Evolutionary conservation across 176 grass and related monocot genomes (phyloP).

Genomic region (Eleusine indica): DNA sequence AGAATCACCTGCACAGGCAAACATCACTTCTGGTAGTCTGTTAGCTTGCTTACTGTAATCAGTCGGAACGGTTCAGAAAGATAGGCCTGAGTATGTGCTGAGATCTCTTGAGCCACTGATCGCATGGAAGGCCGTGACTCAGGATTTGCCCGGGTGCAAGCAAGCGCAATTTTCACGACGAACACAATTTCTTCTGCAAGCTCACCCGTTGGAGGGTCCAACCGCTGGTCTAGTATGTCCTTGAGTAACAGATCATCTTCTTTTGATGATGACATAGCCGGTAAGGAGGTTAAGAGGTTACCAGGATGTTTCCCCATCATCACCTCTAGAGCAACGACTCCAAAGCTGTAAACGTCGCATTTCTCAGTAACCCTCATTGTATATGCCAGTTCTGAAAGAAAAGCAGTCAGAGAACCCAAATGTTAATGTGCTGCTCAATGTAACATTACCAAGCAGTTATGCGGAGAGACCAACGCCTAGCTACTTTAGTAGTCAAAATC

Average conservation of each 20-base stretch:
- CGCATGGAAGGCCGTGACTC: constrained; percentile 78
- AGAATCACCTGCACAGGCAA: background rate
- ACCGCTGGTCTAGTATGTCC: constrained; percentile 67
- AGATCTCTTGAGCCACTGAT: constrained; percentile 77
- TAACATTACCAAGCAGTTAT: background rate
- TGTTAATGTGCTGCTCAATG: background rate
- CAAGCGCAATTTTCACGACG: constrained; percentile 62
- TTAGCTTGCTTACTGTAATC: constrained; percentile 77
- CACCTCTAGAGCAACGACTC: constrained; percentile 70
- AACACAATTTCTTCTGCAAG: constrained; percentile 91
- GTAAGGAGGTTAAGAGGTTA: constrained; percentile 63
- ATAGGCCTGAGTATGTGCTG: constrained; percentile 61
- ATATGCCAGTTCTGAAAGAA: constrained; percentile 80
- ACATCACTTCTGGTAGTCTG: constrained; percentile 67
- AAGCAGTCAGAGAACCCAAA: background rate
- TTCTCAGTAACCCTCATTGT: constrained; percentile 90
- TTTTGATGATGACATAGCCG: constrained; percentile 45
- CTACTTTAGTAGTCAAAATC: background rate
- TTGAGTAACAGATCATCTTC: constrained; percentile 65
- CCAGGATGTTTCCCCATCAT: constrained; percentile 93
- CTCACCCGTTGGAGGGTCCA: constrained; percentile 60
- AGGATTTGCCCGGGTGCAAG: constrained; percentile 65
- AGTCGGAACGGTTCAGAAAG: constrained; percentile 69
- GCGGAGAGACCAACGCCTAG: background rate
- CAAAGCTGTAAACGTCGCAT: constrained; percentile 90